Evolutionary conservation across 805 yeast genomes (phyloP), one percentile per base, ranked within the genome.

Genomic region (Candida methanosorbosa): DNA sequence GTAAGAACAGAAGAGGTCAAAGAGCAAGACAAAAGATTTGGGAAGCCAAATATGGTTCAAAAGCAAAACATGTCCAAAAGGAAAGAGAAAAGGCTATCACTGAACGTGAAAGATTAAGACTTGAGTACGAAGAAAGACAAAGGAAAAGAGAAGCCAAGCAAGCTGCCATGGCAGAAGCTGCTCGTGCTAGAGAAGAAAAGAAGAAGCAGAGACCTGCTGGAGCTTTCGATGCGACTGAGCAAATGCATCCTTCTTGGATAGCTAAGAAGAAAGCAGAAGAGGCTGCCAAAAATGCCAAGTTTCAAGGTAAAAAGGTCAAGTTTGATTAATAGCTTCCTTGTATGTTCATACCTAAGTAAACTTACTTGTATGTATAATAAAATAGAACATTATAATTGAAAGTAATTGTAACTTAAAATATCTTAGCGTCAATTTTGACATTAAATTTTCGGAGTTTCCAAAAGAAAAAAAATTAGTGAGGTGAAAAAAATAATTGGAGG

Each of bases 191-290:
- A 39, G 32, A 23, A 24, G 21, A 33, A 35, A 26, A 43, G 43
- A 23, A 26, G 31, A 19, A 45, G 44, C 19, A 33, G 22, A 22
- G 16, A 23, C 14, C 36, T 18, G 24, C 48, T 66, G 26, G 32
- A n/a, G 27, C 17, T 33, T n/a, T 35, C 26, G 28, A 20, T n/a
- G 14, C 4, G 5, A 12, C 20, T 18, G 44, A 52, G 33, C 61
- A 66, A 6, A 42, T 82, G 43, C 99, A 92, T 72, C 99, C 99
- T n/a, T 92, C 98, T 2, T 92, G 99, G 99, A 79, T 75, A 47
- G 98, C 98, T 17, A 84, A 83, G 63, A 76, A 72, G 62, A 59
- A 71, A 42, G 83, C 78, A 19, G 81, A 83, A 50, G 82, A 81
- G 45, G 72, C 75, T 34, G 54, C 65, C 43, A 72, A 75, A 59